Conservation (phyloP, 1,139 yeast genomes). For the Yamadazyma diospyri region DNA sequence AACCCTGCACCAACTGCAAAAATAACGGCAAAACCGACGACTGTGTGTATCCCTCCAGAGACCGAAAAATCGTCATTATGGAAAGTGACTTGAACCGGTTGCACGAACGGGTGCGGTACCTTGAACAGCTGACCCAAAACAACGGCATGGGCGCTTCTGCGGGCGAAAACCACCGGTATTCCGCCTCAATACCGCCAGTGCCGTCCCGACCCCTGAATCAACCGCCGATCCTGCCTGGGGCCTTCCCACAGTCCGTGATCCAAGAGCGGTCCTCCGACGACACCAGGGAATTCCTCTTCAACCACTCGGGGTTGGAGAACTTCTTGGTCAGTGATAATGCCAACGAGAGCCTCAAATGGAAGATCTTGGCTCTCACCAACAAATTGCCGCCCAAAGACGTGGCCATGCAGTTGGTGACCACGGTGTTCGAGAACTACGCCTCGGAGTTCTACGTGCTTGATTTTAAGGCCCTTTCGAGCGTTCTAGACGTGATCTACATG, state of each 20-base stretch:
- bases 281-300: constrained; percentile 13
- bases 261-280: constrained; percentile 14
- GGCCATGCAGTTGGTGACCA: constrained; percentile 10
- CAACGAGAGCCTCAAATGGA: constrained; percentile 24
- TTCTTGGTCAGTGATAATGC: constrained; percentile 24
- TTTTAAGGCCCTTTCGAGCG: constrained; percentile 4
- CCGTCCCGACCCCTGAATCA: not conserved
- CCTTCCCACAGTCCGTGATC: constrained; percentile 3
- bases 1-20: constrained; percentile 40
- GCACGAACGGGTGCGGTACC: constrained; percentile 35
- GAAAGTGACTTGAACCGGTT: constrained; percentile 47
- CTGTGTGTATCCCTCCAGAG: constrained; percentile 48
- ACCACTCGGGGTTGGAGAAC: constrained; percentile 16
- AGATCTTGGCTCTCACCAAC: constrained; percentile 18
- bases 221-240: no score
- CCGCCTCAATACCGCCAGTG: not conserved
- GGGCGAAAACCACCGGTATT: not conserved
- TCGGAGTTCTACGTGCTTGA: constrained; percentile 16
- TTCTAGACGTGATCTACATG: constrained; percentile 27
- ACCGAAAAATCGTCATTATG: constrained; percentile 49
- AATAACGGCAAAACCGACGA: constrained; percentile 28
- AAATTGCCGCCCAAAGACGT: constrained; percentile 16
- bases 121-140: constrained; percentile 20
- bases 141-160: not conserved
- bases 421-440: constrained; percentile 14